Conservation (phyloP, 2,329 filamentous ascomycete species). For the Penicillium sp. region DNA sequence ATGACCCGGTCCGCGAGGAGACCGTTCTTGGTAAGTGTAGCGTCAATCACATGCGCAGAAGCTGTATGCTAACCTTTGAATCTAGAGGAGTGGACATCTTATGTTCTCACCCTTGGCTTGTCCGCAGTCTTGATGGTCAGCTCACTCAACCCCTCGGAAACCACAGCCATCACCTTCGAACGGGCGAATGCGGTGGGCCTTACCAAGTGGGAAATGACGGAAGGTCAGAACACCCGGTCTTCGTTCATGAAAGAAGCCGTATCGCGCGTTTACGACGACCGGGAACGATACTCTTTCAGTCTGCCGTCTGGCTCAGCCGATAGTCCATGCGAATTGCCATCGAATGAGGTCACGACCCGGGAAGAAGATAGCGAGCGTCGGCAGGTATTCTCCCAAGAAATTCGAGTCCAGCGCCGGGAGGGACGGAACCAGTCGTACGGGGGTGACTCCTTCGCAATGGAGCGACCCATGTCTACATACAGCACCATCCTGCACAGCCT, state of each 20-base stretch:
- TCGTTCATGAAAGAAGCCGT: conserved; percentile 64
- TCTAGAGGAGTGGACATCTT: conserved; percentile 62
- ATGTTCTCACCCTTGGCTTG: conserved; percentile 61
- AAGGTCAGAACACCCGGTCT: conserved; percentile 49
- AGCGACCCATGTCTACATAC: conserved; percentile 44
- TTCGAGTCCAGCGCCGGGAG: conserved; percentile 28
- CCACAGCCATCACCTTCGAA: conserved; percentile 49
- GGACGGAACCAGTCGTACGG: conserved; percentile 10
- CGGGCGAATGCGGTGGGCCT: conserved; percentile 57
- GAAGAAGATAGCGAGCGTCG: conserved; percentile 29
- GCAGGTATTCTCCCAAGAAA: conserved; percentile 34
- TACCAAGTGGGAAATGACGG: conserved; percentile 56
- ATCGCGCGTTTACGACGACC: conserved; percentile 58
- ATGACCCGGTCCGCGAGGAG: conserved; percentile 48
- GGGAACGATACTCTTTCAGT: conserved; percentile 16
- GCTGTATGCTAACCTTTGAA: conserved; percentile 15
- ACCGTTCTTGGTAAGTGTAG: conserved; percentile 50
- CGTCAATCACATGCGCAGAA: background rate
- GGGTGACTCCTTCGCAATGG: conserved; percentile 28
- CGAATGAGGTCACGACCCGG: conserved; percentile 4
- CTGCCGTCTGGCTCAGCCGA: conserved; percentile 13
- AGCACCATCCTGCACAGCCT: conserved; percentile 38
- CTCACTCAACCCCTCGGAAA: conserved; percentile 41
- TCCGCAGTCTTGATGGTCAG: conserved; percentile 56
- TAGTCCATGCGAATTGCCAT: conserved; percentile 4